Evolutionary conservation across 768 basidiomycete genomes (phyloP).

Genomic region (Stropharia rugosoannulata): DNA sequence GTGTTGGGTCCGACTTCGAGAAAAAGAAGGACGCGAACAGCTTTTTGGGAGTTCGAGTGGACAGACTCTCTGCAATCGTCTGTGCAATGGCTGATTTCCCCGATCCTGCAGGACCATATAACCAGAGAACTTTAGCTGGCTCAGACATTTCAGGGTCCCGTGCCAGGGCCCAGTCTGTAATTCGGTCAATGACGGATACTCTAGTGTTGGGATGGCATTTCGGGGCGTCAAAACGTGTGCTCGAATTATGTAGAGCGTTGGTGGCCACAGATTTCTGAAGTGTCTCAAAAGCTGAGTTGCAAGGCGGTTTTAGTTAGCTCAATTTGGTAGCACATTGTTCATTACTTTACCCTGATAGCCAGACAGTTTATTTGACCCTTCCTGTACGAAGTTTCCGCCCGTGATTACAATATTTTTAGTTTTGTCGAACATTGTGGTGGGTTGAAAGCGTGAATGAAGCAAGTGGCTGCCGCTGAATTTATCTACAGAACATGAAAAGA

Average conservation of each 20-base stretch:
- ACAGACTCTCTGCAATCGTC: slow-evolving; percentile 8
- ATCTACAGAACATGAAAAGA: too few relatives aligned
- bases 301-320: too few relatives aligned
- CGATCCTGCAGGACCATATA: slow-evolving; percentile 15
- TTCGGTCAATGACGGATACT: neutral
- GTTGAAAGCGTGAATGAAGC: too few relatives aligned
- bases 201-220: slow-evolving; percentile 8
- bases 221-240: slow-evolving; percentile 2
- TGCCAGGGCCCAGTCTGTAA: neutral
- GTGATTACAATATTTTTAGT: too few relatives aligned
- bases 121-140: slow-evolving; percentile 12
- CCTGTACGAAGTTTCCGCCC: too few relatives aligned
- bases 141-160: neutral
- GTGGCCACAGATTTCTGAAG: neutral
- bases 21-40: slow-evolving; percentile 15
- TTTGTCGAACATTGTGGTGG: too few relatives aligned
- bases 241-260: slow-evolving; percentile 7
- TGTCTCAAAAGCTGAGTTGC: neutral
- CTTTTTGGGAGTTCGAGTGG: neutral
- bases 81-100: slow-evolving; percentile 18
- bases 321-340: too few relatives aligned
- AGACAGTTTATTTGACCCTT: too few relatives aligned
- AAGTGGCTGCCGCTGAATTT: too few relatives aligned
- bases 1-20: neutral
- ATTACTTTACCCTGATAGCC: too few relatives aligned